Base-by-base conservation (phyloP, 2,329 filamentous ascomycete species). In the Penicillium griseofulvum region DNA sequence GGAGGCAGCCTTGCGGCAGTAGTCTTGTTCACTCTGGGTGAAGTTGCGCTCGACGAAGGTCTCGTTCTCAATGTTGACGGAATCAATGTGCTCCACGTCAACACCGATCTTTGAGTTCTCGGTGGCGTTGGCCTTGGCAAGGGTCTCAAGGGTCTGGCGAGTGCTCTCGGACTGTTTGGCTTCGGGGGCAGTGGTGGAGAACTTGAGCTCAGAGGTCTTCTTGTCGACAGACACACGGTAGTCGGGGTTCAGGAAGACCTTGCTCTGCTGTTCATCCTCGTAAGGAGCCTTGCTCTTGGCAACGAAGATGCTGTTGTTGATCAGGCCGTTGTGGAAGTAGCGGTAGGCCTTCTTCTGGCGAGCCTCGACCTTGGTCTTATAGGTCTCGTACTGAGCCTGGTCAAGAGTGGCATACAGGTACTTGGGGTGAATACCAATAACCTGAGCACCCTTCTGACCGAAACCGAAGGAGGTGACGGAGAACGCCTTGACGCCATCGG, bases 391-490 rank as follows among this genome's bases (percentile, higher is more conserved):
- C 49, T 90, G 88, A 45, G 87, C 80, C 77, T 93, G 84, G 70
- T 97, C 93, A 49, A 99, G 88, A n/a, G 90, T 88, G 46, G 94
- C 94, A 67, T 88, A 99, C 55, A 99, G 84, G 76, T 97, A 99
- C 78, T 89, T 93, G 70, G 95, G 91, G 74, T 99, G 94, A 49
- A 99, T 88, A 81, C 93, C 94, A 69, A 99, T 95, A 41, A 89
- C 93, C 76, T 99, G 95, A 26, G 94, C 90, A 71, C 94, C 94
- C 85, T 99, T 99, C 77, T 99, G 94, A 65, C 94, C 94, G 81
- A 99, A 99, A 76, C 94, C 94, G 75, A 99, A 99, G 0, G 95
- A 99, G 7, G 95, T 99, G 61, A 99, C 91, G 1, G 91, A 96
- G 83, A 99, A 97, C 14, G 94, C 95, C 80, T 97, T 99, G 81